Percentiles rank a stretch among this genome's conserved stretches.
phyloP scores from a whole-genome alignment of 108 stramenopile species.

The Fragilariopsis cylindrus region DNA sequence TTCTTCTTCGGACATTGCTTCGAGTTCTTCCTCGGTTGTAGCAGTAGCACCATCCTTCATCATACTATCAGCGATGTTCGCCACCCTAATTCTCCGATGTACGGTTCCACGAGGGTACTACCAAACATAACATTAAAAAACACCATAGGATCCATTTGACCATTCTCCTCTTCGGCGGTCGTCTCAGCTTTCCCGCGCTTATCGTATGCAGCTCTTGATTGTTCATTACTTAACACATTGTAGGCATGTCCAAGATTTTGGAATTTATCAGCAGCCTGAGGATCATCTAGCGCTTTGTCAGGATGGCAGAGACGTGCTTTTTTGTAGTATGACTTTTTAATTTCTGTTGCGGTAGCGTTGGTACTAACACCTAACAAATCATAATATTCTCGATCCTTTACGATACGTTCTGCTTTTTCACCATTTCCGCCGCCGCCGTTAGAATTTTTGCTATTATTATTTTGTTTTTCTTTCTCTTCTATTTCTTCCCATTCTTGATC shows the following conservation, averaged over 20 bases:
- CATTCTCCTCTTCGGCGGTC: constrained; percentile 44
- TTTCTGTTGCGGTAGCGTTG: constrained; percentile 70
- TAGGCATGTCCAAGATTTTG: constrained; percentile 89
- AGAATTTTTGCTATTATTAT: background rate
- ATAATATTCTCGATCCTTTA: constrained; percentile 87
- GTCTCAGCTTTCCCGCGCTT: constrained; percentile 71
- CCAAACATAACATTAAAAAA: constrained; percentile 92
- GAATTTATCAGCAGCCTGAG: constrained; percentile 82
- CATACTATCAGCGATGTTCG: constrained; percentile 76
- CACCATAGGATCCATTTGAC: constrained; percentile 74
- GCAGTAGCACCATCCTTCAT: constrained; percentile 52
- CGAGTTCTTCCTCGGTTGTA: constrained; percentile 15
- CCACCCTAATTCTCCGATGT: constrained; percentile 84
- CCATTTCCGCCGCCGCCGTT: background rate
- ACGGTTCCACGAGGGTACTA: constrained; percentile 76
- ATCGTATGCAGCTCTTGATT: constrained; percentile 78
- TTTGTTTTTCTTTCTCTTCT: constrained; percentile 31
- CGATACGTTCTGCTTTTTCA: constrained; percentile 39
- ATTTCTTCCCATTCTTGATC: constrained; percentile 45
- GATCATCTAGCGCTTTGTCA: constrained; percentile 86
- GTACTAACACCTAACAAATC: constrained; percentile 80
- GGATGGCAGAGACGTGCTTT: constrained; percentile 83
- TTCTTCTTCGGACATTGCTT: constrained; percentile 26
- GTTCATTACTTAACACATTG: constrained; percentile 79
- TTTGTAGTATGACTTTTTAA: constrained; percentile 93